A percentile compares a stretch with the other conserved stretches of the same genome.
Conservation (phyloP, 202 grass and related monocot genomes). For the Miscanthus sacchariflorus region DNA sequence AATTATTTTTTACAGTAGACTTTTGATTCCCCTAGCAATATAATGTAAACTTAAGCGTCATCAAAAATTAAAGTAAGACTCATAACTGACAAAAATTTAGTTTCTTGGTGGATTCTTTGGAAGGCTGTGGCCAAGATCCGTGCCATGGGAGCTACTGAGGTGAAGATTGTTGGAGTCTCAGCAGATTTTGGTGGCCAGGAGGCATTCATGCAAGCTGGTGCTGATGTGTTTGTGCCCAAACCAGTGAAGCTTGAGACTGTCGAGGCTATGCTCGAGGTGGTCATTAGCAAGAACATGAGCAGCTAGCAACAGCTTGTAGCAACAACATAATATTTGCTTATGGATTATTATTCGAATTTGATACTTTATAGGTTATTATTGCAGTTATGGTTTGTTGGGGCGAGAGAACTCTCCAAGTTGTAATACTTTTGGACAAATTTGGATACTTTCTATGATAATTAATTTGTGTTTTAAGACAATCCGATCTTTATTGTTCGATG, state of each 20-base stretch:
- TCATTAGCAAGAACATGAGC: constrained; percentile 18
- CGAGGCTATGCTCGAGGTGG: constrained; percentile 4
- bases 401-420: background rate
- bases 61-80: too few relatives aligned
- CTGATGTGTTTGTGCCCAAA: constrained; percentile 39
- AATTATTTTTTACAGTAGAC: background rate
- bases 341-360: background rate
- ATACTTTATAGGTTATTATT: background rate
- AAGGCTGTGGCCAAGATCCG: constrained; percentile 41
- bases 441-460: background rate
- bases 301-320: background rate
- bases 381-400: background rate
- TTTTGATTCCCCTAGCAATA: background rate
- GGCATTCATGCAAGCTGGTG: constrained; percentile 33
- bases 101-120: background rate
- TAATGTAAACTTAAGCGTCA: too few relatives aligned
- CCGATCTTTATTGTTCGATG: background rate
- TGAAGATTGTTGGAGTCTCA: constrained; percentile 48
- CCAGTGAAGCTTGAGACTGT: constrained; percentile 1
- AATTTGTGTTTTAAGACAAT: background rate
- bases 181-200: background rate
- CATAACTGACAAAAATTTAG: too few relatives aligned
- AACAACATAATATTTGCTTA: too few relatives aligned
- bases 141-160: constrained; percentile 28
- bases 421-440: background rate